Evolutionary conservation across 225 moss, liverwort and hornwort species (phyloP), one percentile per base, ranked within the genome.

Genomic region (Neckera pumila): DNA sequence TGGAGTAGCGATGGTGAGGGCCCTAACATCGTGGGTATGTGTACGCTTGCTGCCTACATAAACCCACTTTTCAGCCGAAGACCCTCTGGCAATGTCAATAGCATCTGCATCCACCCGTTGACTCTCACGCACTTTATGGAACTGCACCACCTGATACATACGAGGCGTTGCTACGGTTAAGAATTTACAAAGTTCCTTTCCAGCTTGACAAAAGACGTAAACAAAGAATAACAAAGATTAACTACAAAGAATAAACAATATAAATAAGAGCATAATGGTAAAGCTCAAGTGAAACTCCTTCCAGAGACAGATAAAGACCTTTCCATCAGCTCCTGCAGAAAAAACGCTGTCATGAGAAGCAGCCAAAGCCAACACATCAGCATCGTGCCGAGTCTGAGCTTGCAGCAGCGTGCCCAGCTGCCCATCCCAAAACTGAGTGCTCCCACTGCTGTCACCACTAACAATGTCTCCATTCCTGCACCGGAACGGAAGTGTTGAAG

Each of bases 361-460:
- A 84, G 95, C 96, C 90, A 99, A 86, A n/a, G 97, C 94, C 89
- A 96, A 89, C 76, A 99, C 97, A 92, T 99, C 97, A 53, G 99
- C 99, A 81, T 34, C 84, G 86, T 99, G 99, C 84, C 93, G 95
- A 84, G 94, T 93, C 70, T 96, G 93, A 17, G 86, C 94, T 94
- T 99, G 97, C 83, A 97, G 89, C 69, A 99, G 87, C 36, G 96
- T 99, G 67, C 99, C 99, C 84, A 97, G 85, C 84, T 96, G 93
- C 40, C 93, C 96, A 90, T 99, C 99, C 99, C 99, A 99, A 86
- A 99, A 99, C 78, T 99, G 99, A 34, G 95, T 95, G 89, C 93
- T 99, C 58, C 99, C 99, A 85, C 96, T 95, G 92, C 99, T 99
- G 65, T 99, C 99, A 90, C 99, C 99, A 89, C 97, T 99, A 67